Conservation (phyloP, 345 rosid species). For the Erodium maritimum region DNA sequence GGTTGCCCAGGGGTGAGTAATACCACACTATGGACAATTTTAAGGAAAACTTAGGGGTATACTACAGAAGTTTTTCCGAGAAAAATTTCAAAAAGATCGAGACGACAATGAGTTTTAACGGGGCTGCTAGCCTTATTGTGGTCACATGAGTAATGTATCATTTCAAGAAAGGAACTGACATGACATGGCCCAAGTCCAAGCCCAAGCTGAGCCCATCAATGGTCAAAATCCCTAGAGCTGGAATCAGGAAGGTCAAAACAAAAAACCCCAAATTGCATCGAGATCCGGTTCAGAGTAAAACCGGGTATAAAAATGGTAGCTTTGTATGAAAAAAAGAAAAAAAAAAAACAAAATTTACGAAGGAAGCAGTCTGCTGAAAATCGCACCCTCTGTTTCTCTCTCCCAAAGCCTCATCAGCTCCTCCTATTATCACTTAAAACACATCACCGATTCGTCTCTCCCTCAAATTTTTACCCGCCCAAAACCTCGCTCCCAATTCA, state of each 20-base stretch:
- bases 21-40: too few relatives aligned
- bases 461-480: conserved; percentile 9
- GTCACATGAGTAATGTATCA: too few relatives aligned
- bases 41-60: too few relatives aligned
- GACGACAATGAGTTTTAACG: too few relatives aligned
- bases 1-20: too few relatives aligned
- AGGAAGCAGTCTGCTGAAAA: not conserved
- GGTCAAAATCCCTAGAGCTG: not conserved
- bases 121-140: too few relatives aligned
- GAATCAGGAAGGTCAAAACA: not conserved
- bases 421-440: conserved; percentile 1
- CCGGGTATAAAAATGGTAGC: not conserved
- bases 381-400: conserved; percentile 2
- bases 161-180: too few relatives aligned
- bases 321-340: too few relatives aligned
- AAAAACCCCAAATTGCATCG: not conserved
- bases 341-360: too few relatives aligned
- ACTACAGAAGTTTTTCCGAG: too few relatives aligned
- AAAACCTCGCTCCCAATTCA: not conserved
- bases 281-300: not conserved
- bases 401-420: not conserved
- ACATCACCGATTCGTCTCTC: conserved; percentile 1
- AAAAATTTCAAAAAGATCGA: too few relatives aligned
- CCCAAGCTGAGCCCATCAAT: not conserved
- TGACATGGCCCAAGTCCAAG: not conserved